These are phyloP conservation scores for Aspergillus nidulans DNA, from an alignment of 495 filamentous ascomycete species.

Conservation along the genomic window DNA sequence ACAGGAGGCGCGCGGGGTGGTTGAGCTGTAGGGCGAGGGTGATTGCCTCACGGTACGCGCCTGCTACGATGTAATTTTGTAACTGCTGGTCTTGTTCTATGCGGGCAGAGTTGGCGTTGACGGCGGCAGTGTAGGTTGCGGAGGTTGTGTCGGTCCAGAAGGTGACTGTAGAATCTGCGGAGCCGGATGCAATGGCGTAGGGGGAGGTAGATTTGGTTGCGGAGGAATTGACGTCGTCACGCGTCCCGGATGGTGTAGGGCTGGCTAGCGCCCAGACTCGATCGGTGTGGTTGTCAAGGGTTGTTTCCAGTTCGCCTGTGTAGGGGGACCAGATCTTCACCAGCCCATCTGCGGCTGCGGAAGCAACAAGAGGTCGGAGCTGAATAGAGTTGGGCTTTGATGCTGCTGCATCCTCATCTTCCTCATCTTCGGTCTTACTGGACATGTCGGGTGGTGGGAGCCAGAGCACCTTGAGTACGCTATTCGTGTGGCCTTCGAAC, in stretches of 20 bases:
- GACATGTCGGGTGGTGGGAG: slow-evolving; percentile 57
- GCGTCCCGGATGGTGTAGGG: slow-evolving; percentile 50
- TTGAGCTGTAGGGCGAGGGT: slow-evolving; percentile 87
- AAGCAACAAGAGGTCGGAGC: slow-evolving; percentile 61
- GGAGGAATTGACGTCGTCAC: slow-evolving; percentile 31
- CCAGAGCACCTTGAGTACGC: slow-evolving; percentile 90
- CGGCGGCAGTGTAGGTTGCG: slow-evolving; percentile 66
- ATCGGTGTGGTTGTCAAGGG: slow-evolving; percentile 93
- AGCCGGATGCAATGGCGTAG: slow-evolving; percentile 80
- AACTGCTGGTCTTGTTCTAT: slow-evolving; percentile 91
- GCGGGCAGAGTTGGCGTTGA: slow-evolving; percentile 66
- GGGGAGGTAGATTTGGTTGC: slow-evolving; percentile 29
- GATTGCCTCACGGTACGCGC: slow-evolving; percentile 87
- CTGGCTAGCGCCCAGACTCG: slow-evolving; percentile 84
- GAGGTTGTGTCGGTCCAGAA: slow-evolving; percentile 93
- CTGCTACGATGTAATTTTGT: slow-evolving; percentile 81
- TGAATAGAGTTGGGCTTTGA: slow-evolving; percentile 23
- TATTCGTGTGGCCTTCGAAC: slow-evolving; percentile 94
- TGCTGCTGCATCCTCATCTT: slow-evolving; percentile 32
- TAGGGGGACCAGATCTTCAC: slow-evolving; percentile 91
- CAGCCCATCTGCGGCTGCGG: slow-evolving; percentile 89
- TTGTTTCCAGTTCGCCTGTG: slow-evolving; percentile 75
- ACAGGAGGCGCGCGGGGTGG: slow-evolving; percentile 80
- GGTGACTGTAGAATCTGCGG: slow-evolving; percentile 81
- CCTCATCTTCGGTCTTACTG: slow-evolving; percentile 23